Evolutionary conservation across 2,329 filamentous ascomycete species (phyloP), one percentile per base, ranked within the genome.

Genomic region (Sclerotinia trifoliorum): DNA sequence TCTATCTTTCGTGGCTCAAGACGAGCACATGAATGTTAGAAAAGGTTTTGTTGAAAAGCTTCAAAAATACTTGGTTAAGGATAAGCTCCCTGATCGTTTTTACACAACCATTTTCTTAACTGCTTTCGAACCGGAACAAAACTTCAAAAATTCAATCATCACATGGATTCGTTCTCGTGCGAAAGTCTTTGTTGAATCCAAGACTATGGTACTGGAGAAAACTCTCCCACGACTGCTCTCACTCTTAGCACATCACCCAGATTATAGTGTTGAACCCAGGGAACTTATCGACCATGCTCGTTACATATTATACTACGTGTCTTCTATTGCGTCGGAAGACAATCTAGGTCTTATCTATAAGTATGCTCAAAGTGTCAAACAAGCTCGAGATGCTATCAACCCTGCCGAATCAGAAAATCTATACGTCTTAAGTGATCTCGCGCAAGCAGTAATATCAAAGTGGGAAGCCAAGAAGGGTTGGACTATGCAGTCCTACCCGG

Each of bases 351-450:
- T 97, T 70, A 93, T 99, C 52, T 95, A 91, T 81, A 93, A 95
- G 78, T 91, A 97, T 70, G 93, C 93, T 17, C 94, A 98, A 79
- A 88, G 93, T 13, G 90, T 97, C 66, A 99, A 99, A 82, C 91
- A 94, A 78, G 91, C 94, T 13, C 85, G 87, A 54, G 95, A 99
- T 78, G 91, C 87, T 17, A 87, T 98, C 70, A 84, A 86, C 32
- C 85, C 87, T 0, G 81, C 84, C 1, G 83, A 85, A 69, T 92
- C 90, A 74, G 88, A 93, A 68, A 88, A 89, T 70, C 83, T 99
- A 0, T 96, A 97, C 77, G 88, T 94, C 7, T 80, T 99, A 49
- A 94, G 92, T 64, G 95, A 99, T 78, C 85, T 99, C 13, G 88
- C 94, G 0, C 92, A 95, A 78, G 86, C 89, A 3, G 85, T 94